Evolutionary conservation across 495 filamentous ascomycete species (phyloP), one percentile per base, ranked within the genome.

Genomic region (Aspergillus indologenus): DNA sequence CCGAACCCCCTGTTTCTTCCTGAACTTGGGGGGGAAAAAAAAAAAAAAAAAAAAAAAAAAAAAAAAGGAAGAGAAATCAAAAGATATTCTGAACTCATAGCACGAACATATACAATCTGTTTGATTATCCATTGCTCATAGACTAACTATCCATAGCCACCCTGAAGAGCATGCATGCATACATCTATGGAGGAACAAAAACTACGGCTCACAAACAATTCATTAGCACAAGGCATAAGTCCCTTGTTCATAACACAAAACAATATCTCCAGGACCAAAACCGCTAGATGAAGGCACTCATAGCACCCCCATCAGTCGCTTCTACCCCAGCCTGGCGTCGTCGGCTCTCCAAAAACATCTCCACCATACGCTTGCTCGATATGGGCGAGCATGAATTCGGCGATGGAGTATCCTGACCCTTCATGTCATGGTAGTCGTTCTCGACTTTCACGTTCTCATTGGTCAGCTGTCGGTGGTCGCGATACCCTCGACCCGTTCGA

Each of bases 291-390:
- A 77, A 75, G 3, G 68, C 73, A 18, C 56, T 61, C 17, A 47
- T 2, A 53, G 24, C 24, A 57, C 65, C 17, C 60, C 34, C 56
- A 17, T 70, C 65, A 7, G 64, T 59, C 22, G 57, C 23, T 2
- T 63, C 67, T 22, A 55, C 42, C 14, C 65, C 74, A 56, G 76
- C 77, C 40, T 75, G 76, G 48, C 59, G 77, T 1, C 81, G 76
- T 24, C 82, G 75, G 57, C 78, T 83, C 47, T 77, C 79, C 64
- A 87, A 65, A 62, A 86, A 86, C 58, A 80, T 58, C 53, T 87
- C 82, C 21, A 86, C 83, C 80, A 87, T 85, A 56, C 68, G 75
- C 62, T 82, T 80, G 64, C 79, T 82, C 23, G 80, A 81, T 17
- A 82, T 69, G 0, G 70, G 65, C 0, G 69, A 63, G 34, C 65